Evolutionary conservation across 495 filamentous ascomycete genomes (phyloP).

Genomic region (Chaetomium tenue): DNA sequence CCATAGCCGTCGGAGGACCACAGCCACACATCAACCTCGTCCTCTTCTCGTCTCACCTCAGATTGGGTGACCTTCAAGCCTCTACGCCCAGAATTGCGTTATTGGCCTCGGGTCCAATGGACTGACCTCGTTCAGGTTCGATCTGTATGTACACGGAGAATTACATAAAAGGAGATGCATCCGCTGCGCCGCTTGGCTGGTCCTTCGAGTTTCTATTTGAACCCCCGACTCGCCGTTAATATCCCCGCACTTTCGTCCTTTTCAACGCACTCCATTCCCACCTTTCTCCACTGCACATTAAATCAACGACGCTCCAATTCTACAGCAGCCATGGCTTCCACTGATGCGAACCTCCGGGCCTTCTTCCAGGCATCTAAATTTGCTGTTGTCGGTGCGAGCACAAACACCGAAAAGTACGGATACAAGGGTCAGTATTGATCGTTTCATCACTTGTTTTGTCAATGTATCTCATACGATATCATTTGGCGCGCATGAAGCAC

Average conservation of each 20-base stretch:
- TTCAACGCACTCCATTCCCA: neutral
- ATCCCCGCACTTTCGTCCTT: conserved; percentile 5
- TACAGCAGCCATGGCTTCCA: conserved; percentile 40
- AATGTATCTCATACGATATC: neutral
- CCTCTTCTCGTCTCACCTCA: neutral
- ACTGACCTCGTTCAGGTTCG: neutral
- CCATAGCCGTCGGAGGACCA: no score
- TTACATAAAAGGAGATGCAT: neutral
- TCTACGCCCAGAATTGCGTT: neutral
- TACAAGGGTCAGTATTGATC: conserved; percentile 66
- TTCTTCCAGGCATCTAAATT: conserved; percentile 85
- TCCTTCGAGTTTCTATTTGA: neutral
- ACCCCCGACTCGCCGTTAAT: neutral
- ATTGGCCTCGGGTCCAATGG: neutral
- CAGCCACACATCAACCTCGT: no score
- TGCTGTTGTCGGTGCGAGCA: conserved; percentile 88
- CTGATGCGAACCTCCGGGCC: conserved; percentile 61
- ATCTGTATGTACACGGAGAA: neutral
- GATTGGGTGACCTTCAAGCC: neutral
- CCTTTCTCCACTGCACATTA: neutral
- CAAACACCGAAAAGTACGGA: conserved; percentile 81
- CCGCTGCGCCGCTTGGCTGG: neutral
- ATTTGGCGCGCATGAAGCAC: neutral
- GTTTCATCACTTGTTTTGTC: neutral
- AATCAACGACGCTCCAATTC: conserved; percentile 16